phyloP scores from a whole-genome alignment of 345 rosid genomes.

The Pistacia atlantica region DNA sequence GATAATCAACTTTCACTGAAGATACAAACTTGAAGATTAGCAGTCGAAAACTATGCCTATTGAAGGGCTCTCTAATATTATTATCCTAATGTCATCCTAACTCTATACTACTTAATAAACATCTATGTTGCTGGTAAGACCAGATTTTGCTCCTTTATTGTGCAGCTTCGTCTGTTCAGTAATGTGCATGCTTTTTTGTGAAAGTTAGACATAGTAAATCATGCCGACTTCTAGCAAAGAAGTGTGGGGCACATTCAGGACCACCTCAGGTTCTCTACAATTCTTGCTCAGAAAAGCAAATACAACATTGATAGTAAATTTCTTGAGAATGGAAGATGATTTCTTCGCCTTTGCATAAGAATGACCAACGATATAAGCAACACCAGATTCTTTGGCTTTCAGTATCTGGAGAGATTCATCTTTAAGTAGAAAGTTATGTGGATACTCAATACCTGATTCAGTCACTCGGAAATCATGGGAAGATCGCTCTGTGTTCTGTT shows the following conservation, averaged over 20 bases:
- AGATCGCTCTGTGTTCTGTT: conserved; percentile 15
- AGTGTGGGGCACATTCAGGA: conserved; percentile 68
- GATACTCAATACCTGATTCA: not conserved
- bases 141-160: not conserved
- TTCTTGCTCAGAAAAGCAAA: conserved; percentile 73
- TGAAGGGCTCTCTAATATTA: not conserved
- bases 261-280: conserved; percentile 64
- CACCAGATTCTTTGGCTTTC: conserved; percentile 71
- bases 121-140: not conserved
- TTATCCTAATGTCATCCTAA: not conserved
- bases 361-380: conserved; percentile 67
- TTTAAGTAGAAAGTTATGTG: conserved; percentile 24
- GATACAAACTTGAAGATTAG: not conserved
- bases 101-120: not conserved
- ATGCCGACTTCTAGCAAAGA: conserved; percentile 77
- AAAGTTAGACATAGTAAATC: conserved; percentile 58
- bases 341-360: conserved; percentile 67
- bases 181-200: conserved; percentile 6
- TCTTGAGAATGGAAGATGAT: conserved; percentile 63
- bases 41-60: not conserved
- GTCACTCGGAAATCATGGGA: conserved; percentile 14
- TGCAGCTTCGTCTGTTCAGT: not conserved
- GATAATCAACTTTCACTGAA: not conserved
- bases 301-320: conserved; percentile 53
- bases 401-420: conserved; percentile 47